phyloP scores from a whole-genome alignment of 2,329 filamentous ascomycete species.

The Exserohilum turcica region DNA sequence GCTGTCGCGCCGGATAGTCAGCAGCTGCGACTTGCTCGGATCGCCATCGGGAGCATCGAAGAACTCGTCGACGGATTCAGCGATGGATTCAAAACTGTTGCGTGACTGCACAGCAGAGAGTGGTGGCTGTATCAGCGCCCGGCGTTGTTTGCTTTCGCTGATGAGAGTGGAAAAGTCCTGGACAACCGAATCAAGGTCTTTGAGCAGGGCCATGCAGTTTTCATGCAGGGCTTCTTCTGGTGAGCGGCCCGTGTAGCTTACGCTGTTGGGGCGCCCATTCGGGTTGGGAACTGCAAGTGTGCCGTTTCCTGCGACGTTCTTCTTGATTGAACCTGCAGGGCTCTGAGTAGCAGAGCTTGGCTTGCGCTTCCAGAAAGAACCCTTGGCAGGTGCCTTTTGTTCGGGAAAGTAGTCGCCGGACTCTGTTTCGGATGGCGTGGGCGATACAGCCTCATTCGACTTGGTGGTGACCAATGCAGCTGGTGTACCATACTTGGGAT shows the following conservation, averaged over 20 bases:
- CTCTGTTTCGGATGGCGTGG: conserved; percentile 52
- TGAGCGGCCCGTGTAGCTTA: conserved; percentile 56
- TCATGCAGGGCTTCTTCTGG: conserved; percentile 73
- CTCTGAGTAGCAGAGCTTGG: conserved; percentile 59
- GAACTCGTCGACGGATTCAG: conserved; percentile 79
- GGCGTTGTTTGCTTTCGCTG: conserved; percentile 76
- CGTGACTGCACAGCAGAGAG: conserved; percentile 51
- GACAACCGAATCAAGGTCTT: conserved; percentile 83
- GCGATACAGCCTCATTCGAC: conserved; percentile 38
- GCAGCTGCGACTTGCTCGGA: conserved; percentile 62
- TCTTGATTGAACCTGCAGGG: conserved; percentile 52
- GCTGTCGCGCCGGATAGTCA: conserved; percentile 73
- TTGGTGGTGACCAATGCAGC: conserved; percentile 42
- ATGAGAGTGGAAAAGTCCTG: conserved; percentile 80
- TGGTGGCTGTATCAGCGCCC: conserved; percentile 61
- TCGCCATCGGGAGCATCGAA: conserved; percentile 80
- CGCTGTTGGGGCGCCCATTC: conserved; percentile 25
- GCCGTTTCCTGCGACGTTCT: conserved; percentile 41
- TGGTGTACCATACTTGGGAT: conserved; percentile 61
- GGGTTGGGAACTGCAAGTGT: conserved; percentile 46
- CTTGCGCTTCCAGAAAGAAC: conserved; percentile 92
- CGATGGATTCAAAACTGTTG: conserved; percentile 75
- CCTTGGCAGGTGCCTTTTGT: conserved; percentile 59
- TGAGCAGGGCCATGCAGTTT: conserved; percentile 80
- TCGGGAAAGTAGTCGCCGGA: conserved; percentile 61